Conservation (phyloP, 1,284 basidiomycete genomes). For the Phellopilus nigrolimitatus region DNA sequence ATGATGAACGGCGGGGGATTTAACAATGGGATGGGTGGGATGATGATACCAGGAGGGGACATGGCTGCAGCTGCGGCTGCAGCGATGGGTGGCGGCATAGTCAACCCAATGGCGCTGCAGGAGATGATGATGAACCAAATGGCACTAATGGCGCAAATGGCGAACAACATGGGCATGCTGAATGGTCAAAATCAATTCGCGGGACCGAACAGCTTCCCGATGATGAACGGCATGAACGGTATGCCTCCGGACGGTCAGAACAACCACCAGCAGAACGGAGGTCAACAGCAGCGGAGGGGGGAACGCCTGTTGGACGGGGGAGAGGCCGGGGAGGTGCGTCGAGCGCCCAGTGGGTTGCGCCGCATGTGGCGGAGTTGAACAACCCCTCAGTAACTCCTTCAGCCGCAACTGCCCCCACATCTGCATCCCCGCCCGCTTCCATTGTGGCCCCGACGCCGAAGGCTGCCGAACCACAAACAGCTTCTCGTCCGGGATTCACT, state of each 20-base stretch:
- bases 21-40: constrained; percentile 38
- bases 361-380: constrained; percentile 10
- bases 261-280: constrained; percentile 26
- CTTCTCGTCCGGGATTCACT: constrained; percentile 43
- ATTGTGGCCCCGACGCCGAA: constrained; percentile 35
- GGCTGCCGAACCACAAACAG: constrained; percentile 28
- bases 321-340: constrained; percentile 15
- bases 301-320: constrained; percentile 27
- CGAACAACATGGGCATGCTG: constrained; percentile 67
- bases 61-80: constrained; percentile 36
- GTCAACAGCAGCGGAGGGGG: constrained; percentile 33
- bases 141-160: constrained; percentile 82
- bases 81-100: constrained; percentile 39
- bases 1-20: constrained; percentile 56
- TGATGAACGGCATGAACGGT: constrained; percentile 43
- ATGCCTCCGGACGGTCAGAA: constrained; percentile 26
- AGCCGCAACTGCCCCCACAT: constrained; percentile 23
- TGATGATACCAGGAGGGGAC: constrained; percentile 37
- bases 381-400: constrained; percentile 20
- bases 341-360: constrained; percentile 14
- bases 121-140: constrained; percentile 85
- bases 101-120: constrained; percentile 68
- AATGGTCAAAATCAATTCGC: constrained; percentile 51
- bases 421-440: constrained; percentile 25
- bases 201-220: constrained; percentile 46